Base-by-base conservation (phyloP, 495 filamentous ascomycete species). In the Xeromyces bisporus region DNA sequence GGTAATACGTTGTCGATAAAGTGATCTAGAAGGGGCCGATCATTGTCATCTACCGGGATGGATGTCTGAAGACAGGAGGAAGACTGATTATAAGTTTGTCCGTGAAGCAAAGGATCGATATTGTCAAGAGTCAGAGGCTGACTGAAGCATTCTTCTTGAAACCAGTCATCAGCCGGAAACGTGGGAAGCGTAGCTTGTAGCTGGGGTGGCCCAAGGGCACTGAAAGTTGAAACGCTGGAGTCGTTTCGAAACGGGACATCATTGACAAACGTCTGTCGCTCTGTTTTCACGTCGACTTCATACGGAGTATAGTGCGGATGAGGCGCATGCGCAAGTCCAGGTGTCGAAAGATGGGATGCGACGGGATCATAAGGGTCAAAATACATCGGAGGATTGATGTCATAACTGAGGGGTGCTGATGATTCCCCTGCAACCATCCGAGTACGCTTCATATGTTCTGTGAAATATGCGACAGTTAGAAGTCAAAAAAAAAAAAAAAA, bases 271-370 rank as follows among this genome's bases (percentile, higher is more conserved):
- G 84, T 87, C 47, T 96, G 84, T 38, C 85, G 69, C 54, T 93
- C 84, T 1, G 89, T 94, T 65, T 80, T 85, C 58, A 94, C 77
- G 50, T 97, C 89, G 36, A 94, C 76, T 50, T 94, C 87, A 47
- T 91, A 94, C 0, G 84, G 82, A 11, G 75, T 40, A 33, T 58
- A 47, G 7, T 35, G 53, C 10, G 54, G 60, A 20, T 53, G 68
- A 15, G 46, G 46, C 37, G 58, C 30, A 34, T 66, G 64, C 11
- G 66, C n/a, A 58, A 36, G 66, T 66, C 55, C 73, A 80, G 28
- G 66, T 48, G 10, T 72, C 67, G 50, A 71, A 80, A 2, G 20
- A 21, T 9, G 4, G 20, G 9, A 21, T 5, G 4, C 20, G 20
- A 9, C 5, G 20, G 20, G 9, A 4, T 5, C 20, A 21, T 4